These are phyloP conservation scores for Fusarium nematophilum DNA, from an alignment of 2,329 filamentous ascomycete species.

Conservation along the genomic window DNA sequence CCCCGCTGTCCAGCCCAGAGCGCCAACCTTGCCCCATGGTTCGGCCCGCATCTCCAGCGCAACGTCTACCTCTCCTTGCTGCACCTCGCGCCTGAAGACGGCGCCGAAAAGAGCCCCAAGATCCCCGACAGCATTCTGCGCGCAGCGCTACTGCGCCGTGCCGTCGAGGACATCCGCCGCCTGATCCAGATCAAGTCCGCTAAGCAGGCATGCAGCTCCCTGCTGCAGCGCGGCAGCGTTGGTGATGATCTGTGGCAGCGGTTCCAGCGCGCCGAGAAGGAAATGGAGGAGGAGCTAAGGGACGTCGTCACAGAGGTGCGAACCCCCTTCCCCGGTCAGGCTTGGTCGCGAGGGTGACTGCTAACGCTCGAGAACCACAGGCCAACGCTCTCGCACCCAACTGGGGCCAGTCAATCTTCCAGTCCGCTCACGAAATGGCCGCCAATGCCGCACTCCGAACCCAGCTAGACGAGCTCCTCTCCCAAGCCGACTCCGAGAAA, in stretches of 20 bases:
- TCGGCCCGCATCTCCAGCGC: constrained; percentile 87
- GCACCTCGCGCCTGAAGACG: constrained; percentile 75
- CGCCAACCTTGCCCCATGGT: constrained; percentile 93
- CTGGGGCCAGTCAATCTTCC: constrained; percentile 97
- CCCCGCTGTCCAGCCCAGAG: constrained; percentile 70
- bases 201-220: constrained; percentile 85
- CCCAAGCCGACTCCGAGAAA: constrained; percentile 78
- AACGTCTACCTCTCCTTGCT: constrained; percentile 95
- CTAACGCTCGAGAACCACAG: constrained; percentile 56
- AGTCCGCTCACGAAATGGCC: constrained; percentile 95
- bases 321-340: neutral
- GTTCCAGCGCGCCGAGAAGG: constrained; percentile 91
- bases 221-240: constrained; percentile 91
- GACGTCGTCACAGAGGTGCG: constrained; percentile 92
- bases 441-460: constrained; percentile 83
- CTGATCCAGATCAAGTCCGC: constrained; percentile 89
- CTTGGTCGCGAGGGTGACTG: neutral
- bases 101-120: constrained; percentile 73
- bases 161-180: constrained; percentile 91
- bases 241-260: constrained; percentile 97
- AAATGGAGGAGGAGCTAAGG: constrained; percentile 94
- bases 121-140: constrained; percentile 88
- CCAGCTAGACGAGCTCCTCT: constrained; percentile 79
- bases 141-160: constrained; percentile 87
- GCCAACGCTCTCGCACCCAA: constrained; percentile 89